Percentiles rank a stretch among this genome's conserved stretches.
phyloP scores from a whole-genome alignment of 2,329 filamentous ascomycete species.

The Penicillium sp. region DNA sequence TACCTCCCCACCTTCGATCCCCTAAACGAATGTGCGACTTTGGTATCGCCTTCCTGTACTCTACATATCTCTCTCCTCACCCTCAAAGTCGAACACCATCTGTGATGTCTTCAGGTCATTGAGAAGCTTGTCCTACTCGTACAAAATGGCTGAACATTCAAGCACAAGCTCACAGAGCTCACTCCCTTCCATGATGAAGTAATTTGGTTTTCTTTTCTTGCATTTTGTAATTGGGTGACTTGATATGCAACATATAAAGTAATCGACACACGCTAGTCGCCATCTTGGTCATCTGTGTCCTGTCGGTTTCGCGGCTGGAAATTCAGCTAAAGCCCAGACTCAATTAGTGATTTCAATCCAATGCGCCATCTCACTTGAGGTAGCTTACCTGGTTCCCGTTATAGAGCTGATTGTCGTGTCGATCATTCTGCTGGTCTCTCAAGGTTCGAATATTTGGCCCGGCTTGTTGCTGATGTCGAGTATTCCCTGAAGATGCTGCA shows the following conservation, averaged over 20 bases:
- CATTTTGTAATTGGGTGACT: no score
- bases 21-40: no score
- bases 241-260: no score
- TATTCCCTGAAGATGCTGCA: constrained; percentile 4
- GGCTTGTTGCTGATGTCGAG: constrained; percentile 15
- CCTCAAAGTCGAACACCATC: not conserved
- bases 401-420: constrained; percentile 69
- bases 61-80: constrained; percentile 27
- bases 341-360: no score
- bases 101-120: not conserved
- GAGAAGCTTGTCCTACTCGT: no score
- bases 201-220: no score
- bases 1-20: no score
- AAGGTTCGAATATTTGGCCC: constrained; percentile 52
- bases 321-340: constrained; percentile 65
- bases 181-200: no score
- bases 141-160: no score
- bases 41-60: constrained; percentile 23
- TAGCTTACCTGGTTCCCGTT: constrained; percentile 80
- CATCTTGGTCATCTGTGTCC: constrained; percentile 45
- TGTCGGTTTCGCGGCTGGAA: constrained; percentile 65
- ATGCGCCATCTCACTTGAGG: no score
- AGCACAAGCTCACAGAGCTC: no score
- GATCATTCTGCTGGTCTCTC: constrained; percentile 53
- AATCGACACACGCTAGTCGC: no score